Base-by-base conservation (phyloP, 1,284 basidiomycete species). In the Malassezia caprae region DNA sequence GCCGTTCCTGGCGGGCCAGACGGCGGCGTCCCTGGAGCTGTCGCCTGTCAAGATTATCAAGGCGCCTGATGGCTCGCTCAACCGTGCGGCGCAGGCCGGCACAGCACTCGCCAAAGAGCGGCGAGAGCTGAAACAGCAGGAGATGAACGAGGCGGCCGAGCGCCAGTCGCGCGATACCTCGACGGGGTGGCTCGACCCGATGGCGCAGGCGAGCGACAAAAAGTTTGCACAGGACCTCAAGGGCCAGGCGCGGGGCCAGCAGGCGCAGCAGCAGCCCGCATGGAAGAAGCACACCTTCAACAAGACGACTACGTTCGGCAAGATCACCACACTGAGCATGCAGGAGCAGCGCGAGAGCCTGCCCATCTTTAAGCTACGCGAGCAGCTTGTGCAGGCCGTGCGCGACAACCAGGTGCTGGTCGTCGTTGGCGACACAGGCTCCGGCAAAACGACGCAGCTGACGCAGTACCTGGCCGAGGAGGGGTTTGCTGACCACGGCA, bases 121-220 rank as follows among this genome's bases (percentile, higher is more conserved):
- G 47, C 81, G 90, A 42, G 94, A 99, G 75, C 77, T 98, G 49
- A 82, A 89, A 56, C 89, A 94, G 68, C 88, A 96, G 72, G 91
- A 98, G 72, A 85, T 82, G 12, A 93, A 96, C 69, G 94, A 98
- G 58, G 79, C 87, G 67, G 93, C 88, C 0, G 94, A 98, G 72
- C 88, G 90, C 0, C 86, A 98, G 75, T 83, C 88, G 28, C 83
- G 87, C 28, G 91, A 98, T 76, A 87, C 96, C 76, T 89, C 83
- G 61, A 85, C 88, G 27, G 90, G 90, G 8, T 98, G 94, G 94
- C 80, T 96, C 30, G 94, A 99, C 76, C 94, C 94, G 8, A 96
- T 96, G 90, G 87, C 93, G 7, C 85, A 86, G 65, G 83, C 86
- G 11, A 75, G 80, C 5, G 91, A 98, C 43, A 85, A 82, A 61